These are phyloP conservation scores for Psidium guajava DNA, from an alignment of 345 rosid genomes.

Conservation along the genomic window DNA sequence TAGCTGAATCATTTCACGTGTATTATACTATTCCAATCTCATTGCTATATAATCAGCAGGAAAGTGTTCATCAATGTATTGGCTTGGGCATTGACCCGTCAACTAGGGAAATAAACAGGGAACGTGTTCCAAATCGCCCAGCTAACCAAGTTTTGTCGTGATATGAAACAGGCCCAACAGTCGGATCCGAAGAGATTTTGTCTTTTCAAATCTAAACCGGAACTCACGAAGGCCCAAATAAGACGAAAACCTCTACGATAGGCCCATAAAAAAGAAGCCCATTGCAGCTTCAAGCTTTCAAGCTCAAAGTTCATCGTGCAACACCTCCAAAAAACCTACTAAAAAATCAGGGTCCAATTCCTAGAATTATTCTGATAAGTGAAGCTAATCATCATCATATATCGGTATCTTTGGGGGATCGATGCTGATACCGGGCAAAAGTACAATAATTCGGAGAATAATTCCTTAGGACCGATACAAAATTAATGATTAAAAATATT, in stretches of 20 bases:
- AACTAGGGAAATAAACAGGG: background rate
- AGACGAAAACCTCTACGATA: too few species aligned
- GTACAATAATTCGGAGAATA: background rate
- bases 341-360: too few species aligned
- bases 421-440: too few species aligned
- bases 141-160: background rate
- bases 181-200: background rate
- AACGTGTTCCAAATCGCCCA: background rate
- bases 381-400: too few species aligned
- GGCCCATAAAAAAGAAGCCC: too few species aligned
- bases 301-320: too few species aligned
- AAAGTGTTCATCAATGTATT: background rate
- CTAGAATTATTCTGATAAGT: too few species aligned
- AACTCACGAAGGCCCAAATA: too few species aligned
- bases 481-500: background rate
- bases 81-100: background rate
- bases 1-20: background rate
- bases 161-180: background rate
- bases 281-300: too few species aligned
- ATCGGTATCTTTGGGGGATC: too few species aligned
- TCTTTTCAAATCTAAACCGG: background rate
- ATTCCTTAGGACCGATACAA: background rate
- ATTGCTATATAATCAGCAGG: too few species aligned
- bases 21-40: background rate
- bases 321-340: too few species aligned